Conservation (phyloP, 1,139 yeast genomes). For the Kazachstania sp. region DNA sequence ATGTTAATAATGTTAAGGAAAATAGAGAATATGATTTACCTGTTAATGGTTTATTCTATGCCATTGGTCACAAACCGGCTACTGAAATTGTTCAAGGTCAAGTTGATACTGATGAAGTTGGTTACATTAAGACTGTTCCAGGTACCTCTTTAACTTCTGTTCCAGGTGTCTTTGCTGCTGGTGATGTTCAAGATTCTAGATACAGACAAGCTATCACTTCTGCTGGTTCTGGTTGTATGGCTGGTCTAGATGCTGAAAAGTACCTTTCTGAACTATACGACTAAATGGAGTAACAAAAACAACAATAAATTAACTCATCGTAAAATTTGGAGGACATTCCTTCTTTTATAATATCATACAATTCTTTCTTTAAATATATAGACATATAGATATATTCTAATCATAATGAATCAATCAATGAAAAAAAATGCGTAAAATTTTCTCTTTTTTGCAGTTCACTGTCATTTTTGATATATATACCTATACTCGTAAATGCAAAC, state of each 20-base stretch:
- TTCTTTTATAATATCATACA: too few species aligned
- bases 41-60: slow-evolving; percentile 92
- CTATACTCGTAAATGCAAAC: too few species aligned
- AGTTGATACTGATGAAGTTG: slow-evolving; percentile 75
- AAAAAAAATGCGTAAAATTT: too few species aligned
- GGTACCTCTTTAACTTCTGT: slow-evolving; percentile 82
- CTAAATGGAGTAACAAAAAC: not conserved
- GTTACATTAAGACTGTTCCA: slow-evolving; percentile 81
- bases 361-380: too few species aligned
- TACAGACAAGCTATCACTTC: slow-evolving; percentile 99
- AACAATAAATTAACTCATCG: too few species aligned
- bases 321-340: too few species aligned
- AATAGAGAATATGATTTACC: slow-evolving; percentile 58
- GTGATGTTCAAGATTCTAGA: slow-evolving; percentile 95
- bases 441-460: too few species aligned
- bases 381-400: too few species aligned
- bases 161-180: slow-evolving; percentile 94
- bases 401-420: too few species aligned
- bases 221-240: slow-evolving; percentile 99
- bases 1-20: slow-evolving; percentile 63
- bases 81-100: slow-evolving; percentile 71
- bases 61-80: slow-evolving; percentile 97
- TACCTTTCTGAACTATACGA: slow-evolving; percentile 61
- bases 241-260: slow-evolving; percentile 91
- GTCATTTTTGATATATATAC: too few species aligned